phyloP scores from a whole-genome alignment of 2,329 filamentous ascomycete species.

The Verruconis gallopava region DNA sequence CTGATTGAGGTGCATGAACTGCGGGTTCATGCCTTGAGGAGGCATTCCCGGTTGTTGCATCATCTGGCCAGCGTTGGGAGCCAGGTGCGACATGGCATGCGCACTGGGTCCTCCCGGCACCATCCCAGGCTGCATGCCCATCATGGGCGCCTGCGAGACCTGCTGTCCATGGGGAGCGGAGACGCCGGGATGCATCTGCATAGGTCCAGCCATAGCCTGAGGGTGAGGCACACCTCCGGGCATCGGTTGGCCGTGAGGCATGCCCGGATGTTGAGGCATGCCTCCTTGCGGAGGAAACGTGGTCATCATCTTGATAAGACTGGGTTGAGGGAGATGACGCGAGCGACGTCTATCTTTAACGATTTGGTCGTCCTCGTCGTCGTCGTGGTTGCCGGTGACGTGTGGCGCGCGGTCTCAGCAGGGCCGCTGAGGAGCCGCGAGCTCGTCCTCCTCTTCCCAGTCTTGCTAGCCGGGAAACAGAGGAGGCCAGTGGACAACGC shows the following conservation, averaged over 20 bases:
- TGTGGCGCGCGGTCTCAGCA: conserved; percentile 7
- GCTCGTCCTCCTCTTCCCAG: conserved; percentile 5
- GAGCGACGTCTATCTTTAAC: not conserved
- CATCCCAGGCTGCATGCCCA: conserved; percentile 63
- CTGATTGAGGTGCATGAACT: conserved; percentile 37
- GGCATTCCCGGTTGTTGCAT: conserved; percentile 38
- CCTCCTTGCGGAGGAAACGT: conserved; percentile 54
- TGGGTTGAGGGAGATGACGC: too few species aligned
- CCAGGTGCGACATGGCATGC: conserved; percentile 61
- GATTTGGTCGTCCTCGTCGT: not conserved
- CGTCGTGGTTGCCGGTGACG: not conserved
- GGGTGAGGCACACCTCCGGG: conserved; percentile 54
- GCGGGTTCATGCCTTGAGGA: conserved; percentile 33
- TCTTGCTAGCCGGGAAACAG: not conserved
- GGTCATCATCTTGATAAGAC: conserved; percentile 59
- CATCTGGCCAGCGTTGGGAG: conserved; percentile 36
- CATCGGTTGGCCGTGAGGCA: conserved; percentile 51
- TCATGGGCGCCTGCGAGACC: conserved; percentile 60
- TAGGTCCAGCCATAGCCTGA: conserved; percentile 47
- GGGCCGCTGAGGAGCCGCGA: conserved; percentile 6
- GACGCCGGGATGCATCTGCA: conserved; percentile 62
- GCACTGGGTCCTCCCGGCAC: conserved; percentile 43
- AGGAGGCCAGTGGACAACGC: not conserved
- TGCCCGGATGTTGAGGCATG: conserved; percentile 56
- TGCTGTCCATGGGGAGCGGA: conserved; percentile 58